Evolutionary conservation across 1,284 basidiomycete species (phyloP).

Genomic region (Exobasidium cylindrosporum): DNA sequence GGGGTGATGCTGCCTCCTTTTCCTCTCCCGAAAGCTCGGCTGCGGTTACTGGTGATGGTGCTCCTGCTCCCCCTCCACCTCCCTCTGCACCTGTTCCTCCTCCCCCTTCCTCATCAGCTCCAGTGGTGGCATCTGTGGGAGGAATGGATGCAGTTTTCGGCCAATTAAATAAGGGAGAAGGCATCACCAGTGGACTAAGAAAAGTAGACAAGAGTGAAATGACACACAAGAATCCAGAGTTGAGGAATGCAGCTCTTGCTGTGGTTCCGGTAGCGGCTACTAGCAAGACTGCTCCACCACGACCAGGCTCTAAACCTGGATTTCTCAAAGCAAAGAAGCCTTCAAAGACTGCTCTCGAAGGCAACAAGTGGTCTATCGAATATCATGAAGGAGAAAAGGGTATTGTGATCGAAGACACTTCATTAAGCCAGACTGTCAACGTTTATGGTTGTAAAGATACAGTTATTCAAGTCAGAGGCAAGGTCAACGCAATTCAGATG

Average conservation of each 20-base stretch:
- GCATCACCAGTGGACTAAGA: slow-evolving; percentile 82
- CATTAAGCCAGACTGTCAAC: slow-evolving; percentile 81
- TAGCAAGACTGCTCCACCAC: slow-evolving; percentile 35
- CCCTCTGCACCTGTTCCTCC: slow-evolving; percentile 61
- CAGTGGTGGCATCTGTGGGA: slow-evolving; percentile 56
- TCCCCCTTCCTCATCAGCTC: slow-evolving; percentile 56
- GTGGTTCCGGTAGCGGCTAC: neutral
- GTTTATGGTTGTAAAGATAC: slow-evolving; percentile 87
- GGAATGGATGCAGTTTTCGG: slow-evolving; percentile 87
- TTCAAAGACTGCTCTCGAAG: slow-evolving; percentile 82
- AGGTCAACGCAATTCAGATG: slow-evolving; percentile 89
- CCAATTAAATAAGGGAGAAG: slow-evolving; percentile 82
- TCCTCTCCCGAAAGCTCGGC: slow-evolving; percentile 60
- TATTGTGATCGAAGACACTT: slow-evolving; percentile 74
- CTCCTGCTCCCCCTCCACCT: slow-evolving; percentile 64
- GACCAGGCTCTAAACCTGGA: slow-evolving; percentile 36
- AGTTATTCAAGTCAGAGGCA: slow-evolving; percentile 84
- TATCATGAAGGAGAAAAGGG: slow-evolving; percentile 79
- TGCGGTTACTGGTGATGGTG: slow-evolving; percentile 51
- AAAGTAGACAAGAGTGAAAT: slow-evolving; percentile 95
- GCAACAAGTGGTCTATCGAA: slow-evolving; percentile 92
- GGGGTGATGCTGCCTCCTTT: slow-evolving; percentile 66
- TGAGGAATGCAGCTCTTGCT: slow-evolving; percentile 57
- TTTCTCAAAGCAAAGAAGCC: slow-evolving; percentile 70
- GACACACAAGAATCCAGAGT: slow-evolving; percentile 96